Evolutionary conservation across 2,329 filamentous ascomycete genomes (phyloP).

Genomic region (Penicillium verrucosum): DNA sequence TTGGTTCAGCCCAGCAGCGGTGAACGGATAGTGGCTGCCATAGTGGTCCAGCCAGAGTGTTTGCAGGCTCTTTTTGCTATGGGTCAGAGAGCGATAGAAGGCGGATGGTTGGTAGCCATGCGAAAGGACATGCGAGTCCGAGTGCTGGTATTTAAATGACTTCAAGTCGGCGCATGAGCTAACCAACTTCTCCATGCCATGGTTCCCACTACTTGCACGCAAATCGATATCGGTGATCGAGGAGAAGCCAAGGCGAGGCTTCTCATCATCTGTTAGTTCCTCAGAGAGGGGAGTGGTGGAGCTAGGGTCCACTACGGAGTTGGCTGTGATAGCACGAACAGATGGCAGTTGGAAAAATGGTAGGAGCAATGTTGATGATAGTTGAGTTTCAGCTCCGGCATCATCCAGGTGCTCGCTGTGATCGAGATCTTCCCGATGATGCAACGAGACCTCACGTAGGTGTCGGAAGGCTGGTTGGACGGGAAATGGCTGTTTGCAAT

Average conservation of each 20-base stretch:
- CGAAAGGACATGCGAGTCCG: slow-evolving; percentile 25
- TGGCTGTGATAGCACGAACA: slow-evolving; percentile 22
- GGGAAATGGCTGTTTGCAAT: slow-evolving; percentile 19
- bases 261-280: background rate
- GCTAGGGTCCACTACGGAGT: slow-evolving; percentile 26
- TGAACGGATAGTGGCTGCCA: slow-evolving; percentile 30
- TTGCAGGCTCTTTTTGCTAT: slow-evolving; percentile 24
- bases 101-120: slow-evolving; percentile 28
- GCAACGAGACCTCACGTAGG: slow-evolving; percentile 22
- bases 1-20: slow-evolving; percentile 28
- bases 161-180: slow-evolving; percentile 22
- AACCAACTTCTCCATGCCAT: slow-evolving; percentile 26
- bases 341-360: slow-evolving; percentile 28
- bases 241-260: slow-evolving; percentile 7
- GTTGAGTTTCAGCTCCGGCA: slow-evolving; percentile 3
- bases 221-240: slow-evolving; percentile 26
- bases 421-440: slow-evolving; percentile 19
- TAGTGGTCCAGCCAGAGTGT: slow-evolving; percentile 31
- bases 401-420: slow-evolving; percentile 8
- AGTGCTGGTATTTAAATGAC: slow-evolving; percentile 34
- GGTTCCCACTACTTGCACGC: slow-evolving; percentile 25
- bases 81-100: slow-evolving; percentile 24
- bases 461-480: slow-evolving; percentile 14
- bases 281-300: background rate
- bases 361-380: slow-evolving; percentile 18